Percentiles rank a stretch among this genome's conserved stretches.
Conservation (phyloP, 2,329 filamentous ascomycete genomes). For the Hypoxylon sp. region DNA sequence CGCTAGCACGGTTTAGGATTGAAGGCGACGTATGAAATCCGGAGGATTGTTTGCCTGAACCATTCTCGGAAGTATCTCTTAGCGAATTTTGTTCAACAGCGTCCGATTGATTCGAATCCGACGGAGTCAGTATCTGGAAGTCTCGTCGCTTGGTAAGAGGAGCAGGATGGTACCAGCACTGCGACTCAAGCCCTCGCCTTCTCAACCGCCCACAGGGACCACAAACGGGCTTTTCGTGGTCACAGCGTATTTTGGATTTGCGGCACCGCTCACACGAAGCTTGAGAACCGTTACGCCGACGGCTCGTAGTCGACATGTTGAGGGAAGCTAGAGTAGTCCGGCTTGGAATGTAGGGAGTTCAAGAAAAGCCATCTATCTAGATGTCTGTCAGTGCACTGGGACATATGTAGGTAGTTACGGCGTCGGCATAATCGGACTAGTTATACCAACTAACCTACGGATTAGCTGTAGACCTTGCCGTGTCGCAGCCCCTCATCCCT, state of each 20-base stretch:
- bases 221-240: constrained; percentile 10
- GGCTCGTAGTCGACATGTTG: too few species aligned
- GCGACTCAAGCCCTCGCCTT: constrained; percentile 13
- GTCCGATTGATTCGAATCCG: neutral
- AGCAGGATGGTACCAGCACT: constrained; percentile 1
- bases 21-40: constrained; percentile 15
- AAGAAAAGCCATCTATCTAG: too few species aligned
- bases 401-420: too few species aligned
- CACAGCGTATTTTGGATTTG: constrained; percentile 11
- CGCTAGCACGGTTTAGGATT: constrained; percentile 4
- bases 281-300: too few species aligned
- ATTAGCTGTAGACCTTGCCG: too few species aligned
- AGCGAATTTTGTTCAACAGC: neutral
- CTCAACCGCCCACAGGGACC: constrained; percentile 8
- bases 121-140: neutral
- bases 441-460: too few species aligned
- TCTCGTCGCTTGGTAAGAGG: constrained; percentile 17
- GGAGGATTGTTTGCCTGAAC: neutral
- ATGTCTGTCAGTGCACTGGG: too few species aligned
- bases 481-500: too few species aligned
- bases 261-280: too few species aligned
- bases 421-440: too few species aligned
- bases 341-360: too few species aligned
- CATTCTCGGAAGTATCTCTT: neutral
- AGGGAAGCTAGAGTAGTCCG: too few species aligned